A percentile compares a stretch with the other conserved stretches of the same genome.
Evolutionary conservation across 2,329 filamentous ascomycete genomes (phyloP).

Genomic region (Trichoderma citrinoviride): DNA sequence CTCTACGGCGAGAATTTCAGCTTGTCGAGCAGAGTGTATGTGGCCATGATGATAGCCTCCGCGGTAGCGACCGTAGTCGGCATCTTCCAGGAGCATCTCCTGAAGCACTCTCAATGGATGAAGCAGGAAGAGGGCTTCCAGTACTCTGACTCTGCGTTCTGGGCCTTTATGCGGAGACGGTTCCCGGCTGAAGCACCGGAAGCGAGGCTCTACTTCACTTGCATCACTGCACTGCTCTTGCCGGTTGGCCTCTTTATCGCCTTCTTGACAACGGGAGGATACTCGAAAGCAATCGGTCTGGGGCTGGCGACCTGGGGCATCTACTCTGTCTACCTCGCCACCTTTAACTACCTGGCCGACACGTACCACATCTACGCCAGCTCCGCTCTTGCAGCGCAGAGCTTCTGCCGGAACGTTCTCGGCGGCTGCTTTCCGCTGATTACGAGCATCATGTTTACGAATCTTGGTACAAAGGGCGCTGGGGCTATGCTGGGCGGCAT

Average conservation of each 20-base stretch:
- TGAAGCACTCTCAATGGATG: constrained; percentile 44
- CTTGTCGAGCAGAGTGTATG: constrained; percentile 68
- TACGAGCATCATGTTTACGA: constrained; percentile 68
- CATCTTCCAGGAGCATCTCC: constrained; percentile 69
- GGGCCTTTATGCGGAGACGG: constrained; percentile 44
- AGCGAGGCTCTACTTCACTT: constrained; percentile 78
- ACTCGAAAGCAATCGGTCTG: constrained; percentile 54
- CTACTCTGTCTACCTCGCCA: constrained; percentile 79
- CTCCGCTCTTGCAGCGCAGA: constrained; percentile 82
- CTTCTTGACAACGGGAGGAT: constrained; percentile 32
- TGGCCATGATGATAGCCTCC: constrained; percentile 66
- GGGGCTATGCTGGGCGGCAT: constrained; percentile 75
- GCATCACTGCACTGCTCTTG: constrained; percentile 69
- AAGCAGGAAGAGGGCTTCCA: constrained; percentile 25
- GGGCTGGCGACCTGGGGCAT: constrained; percentile 80
- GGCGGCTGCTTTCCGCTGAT: constrained; percentile 80
- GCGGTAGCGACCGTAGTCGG: constrained; percentile 65
- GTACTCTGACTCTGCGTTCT: constrained; percentile 38
- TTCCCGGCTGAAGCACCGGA: constrained; percentile 63
- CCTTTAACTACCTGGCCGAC: constrained; percentile 92
- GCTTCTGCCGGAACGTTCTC: constrained; percentile 79
- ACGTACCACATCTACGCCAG: constrained; percentile 82
- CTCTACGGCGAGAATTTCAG: constrained; percentile 68
- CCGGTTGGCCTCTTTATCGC: constrained; percentile 69
- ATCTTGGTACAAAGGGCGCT: constrained; percentile 67